Evolutionary conservation across 352 stramenopile genomes (phyloP).

Genomic region (Phytophthora fragariaefolia): DNA sequence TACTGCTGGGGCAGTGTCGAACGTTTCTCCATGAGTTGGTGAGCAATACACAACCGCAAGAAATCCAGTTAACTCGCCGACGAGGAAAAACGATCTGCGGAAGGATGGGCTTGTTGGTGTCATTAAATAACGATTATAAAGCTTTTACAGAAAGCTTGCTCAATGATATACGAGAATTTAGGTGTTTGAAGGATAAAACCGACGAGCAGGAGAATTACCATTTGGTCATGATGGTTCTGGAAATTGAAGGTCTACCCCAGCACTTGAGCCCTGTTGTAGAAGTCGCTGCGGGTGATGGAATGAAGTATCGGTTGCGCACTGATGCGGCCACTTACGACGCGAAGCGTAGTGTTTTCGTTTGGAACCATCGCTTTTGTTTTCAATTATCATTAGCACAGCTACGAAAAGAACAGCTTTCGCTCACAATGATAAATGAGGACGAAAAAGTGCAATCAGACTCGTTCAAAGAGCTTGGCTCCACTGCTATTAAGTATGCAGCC

Average conservation of each 20-base stretch:
- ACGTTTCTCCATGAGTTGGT: background rate
- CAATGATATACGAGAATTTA: background rate
- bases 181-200: background rate
- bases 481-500: background rate
- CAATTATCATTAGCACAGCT: background rate
- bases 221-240: background rate
- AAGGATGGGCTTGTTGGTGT: background rate
- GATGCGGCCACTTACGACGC: background rate
- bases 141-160: background rate
- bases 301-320: background rate
- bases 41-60: background rate
- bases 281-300: background rate
- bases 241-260: background rate
- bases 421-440: background rate
- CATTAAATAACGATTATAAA: background rate
- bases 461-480: background rate
- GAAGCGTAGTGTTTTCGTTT: background rate
- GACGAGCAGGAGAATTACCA: background rate
- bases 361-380: background rate
- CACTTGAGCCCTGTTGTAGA: background rate
- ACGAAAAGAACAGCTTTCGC: background rate
- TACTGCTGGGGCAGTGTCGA: background rate
- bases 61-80: background rate
- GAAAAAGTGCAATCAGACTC: background rate
- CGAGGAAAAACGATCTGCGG: background rate